Conservation (phyloP, 768 basidiomycete species). For the Tylopilus sp. region DNA sequence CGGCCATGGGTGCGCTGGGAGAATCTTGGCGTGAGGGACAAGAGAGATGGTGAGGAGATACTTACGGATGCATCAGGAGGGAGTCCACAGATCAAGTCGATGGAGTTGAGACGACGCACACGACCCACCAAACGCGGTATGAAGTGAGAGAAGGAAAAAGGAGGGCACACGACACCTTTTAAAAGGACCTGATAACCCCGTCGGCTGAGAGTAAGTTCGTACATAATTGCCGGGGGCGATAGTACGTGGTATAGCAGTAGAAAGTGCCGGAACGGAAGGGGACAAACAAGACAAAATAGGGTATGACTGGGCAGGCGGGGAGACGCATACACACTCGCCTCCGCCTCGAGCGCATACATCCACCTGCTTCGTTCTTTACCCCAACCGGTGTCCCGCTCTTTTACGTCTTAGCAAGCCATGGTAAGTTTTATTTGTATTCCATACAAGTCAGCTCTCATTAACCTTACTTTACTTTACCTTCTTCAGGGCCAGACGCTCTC, state of each 20-base stretch:
- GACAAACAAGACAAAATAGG: slow-evolving; percentile 36
- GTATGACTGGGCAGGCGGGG: slow-evolving; percentile 6
- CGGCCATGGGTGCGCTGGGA: background rate
- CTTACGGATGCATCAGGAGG: background rate
- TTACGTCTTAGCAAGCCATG: slow-evolving; percentile 31
- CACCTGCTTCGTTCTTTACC: slow-evolving; percentile 8
- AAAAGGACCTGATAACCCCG: slow-evolving; percentile 8
- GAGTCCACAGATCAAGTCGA: background rate
- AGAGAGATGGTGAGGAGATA: background rate
- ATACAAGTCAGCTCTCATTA: slow-evolving; percentile 3
- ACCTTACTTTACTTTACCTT: background rate
- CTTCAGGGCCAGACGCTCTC: slow-evolving; percentile 84
- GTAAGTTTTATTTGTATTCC: slow-evolving; percentile 16
- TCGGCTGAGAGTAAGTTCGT: slow-evolving; percentile 6
- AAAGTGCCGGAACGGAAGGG: slow-evolving; percentile 9
- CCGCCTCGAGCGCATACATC: slow-evolving; percentile 10
- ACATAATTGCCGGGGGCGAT: slow-evolving; percentile 17
- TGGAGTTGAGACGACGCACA: background rate
- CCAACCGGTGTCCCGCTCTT: slow-evolving; percentile 10
- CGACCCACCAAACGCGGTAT: too few relatives aligned
- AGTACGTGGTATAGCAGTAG: slow-evolving; percentile 2
- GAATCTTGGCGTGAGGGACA: too few relatives aligned
- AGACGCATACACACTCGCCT: slow-evolving; percentile 8
- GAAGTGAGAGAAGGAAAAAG: background rate
- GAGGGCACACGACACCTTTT: slow-evolving; percentile 28